A percentile compares a stretch with the other conserved stretches of the same genome.
Evolutionary conservation across 2,329 filamentous ascomycete genomes (phyloP).

Genomic region (Colletotrichum brevisporum): DNA sequence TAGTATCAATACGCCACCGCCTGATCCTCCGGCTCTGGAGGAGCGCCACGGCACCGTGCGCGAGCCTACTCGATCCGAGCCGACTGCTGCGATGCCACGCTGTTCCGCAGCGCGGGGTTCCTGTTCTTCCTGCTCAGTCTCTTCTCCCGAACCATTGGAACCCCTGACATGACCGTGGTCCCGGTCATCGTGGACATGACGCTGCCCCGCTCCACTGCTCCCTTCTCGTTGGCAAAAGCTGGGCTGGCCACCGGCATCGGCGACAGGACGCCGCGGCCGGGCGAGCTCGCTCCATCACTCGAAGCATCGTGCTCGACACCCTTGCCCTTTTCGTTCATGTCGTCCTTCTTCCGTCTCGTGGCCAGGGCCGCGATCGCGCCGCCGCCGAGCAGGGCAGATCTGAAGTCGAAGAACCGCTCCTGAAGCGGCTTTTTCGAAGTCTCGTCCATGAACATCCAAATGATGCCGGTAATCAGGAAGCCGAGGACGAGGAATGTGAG

Average conservation of each 20-base stretch:
- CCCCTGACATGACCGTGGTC: constrained; percentile 12
- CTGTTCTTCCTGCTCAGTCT: constrained; percentile 25
- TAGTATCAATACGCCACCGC: not conserved
- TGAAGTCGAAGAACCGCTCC: constrained; percentile 50
- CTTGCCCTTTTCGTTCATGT: constrained; percentile 40
- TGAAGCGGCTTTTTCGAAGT: constrained; percentile 50
- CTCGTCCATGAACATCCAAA: constrained; percentile 66
- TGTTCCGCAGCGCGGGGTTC: constrained; percentile 26
- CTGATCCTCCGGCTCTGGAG: not conserved
- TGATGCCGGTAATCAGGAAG: constrained; percentile 66
- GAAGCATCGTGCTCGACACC: constrained; percentile 24
- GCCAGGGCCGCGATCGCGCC: constrained; percentile 25
- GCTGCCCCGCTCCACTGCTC: constrained; percentile 11
- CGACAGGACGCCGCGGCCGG: constrained; percentile 11
- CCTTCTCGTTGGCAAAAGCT: not conserved
- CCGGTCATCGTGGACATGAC: constrained; percentile 28
- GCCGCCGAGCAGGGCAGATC: constrained; percentile 28
- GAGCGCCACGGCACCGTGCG: constrained; percentile 5
- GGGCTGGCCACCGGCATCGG: constrained; percentile 7
- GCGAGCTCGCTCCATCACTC: constrained; percentile 28
- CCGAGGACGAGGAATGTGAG: constrained; percentile 71
- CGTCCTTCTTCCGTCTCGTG: constrained; percentile 11
- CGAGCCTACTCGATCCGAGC: constrained; percentile 30
- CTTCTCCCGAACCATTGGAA: constrained; percentile 36
- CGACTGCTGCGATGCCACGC: constrained; percentile 32